phyloP scores from a whole-genome alignment of 2,329 filamentous ascomycete species.

The Colletotrichum spinosum region DNA sequence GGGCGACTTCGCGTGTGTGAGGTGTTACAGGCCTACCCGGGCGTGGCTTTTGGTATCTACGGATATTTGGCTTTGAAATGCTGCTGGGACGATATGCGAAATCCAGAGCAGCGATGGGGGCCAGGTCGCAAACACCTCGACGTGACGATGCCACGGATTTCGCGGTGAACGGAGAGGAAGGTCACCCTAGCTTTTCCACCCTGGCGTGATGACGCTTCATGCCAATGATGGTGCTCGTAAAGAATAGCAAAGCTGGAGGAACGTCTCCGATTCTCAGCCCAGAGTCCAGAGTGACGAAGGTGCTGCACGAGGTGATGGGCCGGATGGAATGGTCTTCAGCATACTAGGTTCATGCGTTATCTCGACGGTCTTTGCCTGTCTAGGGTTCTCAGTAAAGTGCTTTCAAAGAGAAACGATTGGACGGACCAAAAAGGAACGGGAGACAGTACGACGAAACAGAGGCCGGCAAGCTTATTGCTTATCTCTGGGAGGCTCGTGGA shows the following conservation, averaged over 20 bases:
- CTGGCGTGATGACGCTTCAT: background rate
- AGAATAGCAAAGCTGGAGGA: no score
- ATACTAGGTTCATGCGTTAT: constrained; percentile 32
- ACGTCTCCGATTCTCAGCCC: background rate
- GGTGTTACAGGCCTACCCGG: no score
- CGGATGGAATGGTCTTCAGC: constrained; percentile 2
- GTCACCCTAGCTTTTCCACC: background rate
- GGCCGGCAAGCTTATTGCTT: constrained; percentile 36
- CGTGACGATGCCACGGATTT: no score
- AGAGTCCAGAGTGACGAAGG: constrained; percentile 1
- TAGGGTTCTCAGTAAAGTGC: constrained; percentile 28
- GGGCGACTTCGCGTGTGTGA: no score
- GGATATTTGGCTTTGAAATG: no score
- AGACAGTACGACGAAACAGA: constrained; percentile 25
- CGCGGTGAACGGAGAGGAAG: background rate
- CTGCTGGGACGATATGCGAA: no score
- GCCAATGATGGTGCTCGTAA: no score
- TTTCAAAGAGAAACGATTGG: constrained; percentile 24
- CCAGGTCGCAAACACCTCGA: no score
- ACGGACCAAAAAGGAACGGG: constrained; percentile 2
- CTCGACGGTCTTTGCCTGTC: constrained; percentile 25
- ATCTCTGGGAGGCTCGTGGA: constrained; percentile 29
- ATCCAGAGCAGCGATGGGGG: no score
- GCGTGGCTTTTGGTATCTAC: no score
- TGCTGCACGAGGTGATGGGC: constrained; percentile 9